Evolutionary conservation across 306 rosid species (phyloP), one percentile per base, ranked within the genome.

Genomic region (Vigna mungo): DNA sequence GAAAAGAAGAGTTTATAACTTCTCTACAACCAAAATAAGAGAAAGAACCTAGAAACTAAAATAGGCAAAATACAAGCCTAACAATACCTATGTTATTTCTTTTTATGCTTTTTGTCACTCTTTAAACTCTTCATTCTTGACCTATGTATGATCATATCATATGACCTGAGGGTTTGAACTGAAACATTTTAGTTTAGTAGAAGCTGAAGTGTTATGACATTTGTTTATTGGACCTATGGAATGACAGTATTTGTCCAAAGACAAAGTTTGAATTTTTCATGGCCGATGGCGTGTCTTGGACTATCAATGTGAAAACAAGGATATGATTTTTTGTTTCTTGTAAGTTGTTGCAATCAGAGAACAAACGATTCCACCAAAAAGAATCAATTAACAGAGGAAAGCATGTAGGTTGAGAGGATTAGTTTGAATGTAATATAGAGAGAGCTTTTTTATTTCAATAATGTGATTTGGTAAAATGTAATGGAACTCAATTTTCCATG

Each of bases 251-350:
- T 56, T 44, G 54, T 52, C 60, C 14, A 37, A n/a, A n/a, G n/a
- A n/a, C n/a, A 39, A 51, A 18, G 15, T n/a, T 49, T n/a, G n/a
- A n/a, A 11, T 20, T 21, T 71, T 61, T 60, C 9, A 23, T 62
- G 17, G 32, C 32, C 43, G 36, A 48, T n/a, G 32, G 17, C 44
- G 17, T 44, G 47, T 70, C 46, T 34, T 58, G 20, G 32, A 70
- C 34, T 70, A 55, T 60, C 82, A 70, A 15, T 61, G 52, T 51
- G n/a, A 37, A 32, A n/a, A 71, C 23, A 43, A 72, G 55, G n/a
- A 21, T 76, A 3, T 62, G 48, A 34, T 5, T 51, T 21, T 20
- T 37, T 13, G 20, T 63, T 17, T n/a, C 49, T 63, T 37, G 30
- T 8, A 7, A 54, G 55, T 68, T 67, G 20, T 4, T 66, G 55